Base-by-base conservation (phyloP, 1,284 basidiomycete genomes). In the Laetiporus sulphureus region DNA sequence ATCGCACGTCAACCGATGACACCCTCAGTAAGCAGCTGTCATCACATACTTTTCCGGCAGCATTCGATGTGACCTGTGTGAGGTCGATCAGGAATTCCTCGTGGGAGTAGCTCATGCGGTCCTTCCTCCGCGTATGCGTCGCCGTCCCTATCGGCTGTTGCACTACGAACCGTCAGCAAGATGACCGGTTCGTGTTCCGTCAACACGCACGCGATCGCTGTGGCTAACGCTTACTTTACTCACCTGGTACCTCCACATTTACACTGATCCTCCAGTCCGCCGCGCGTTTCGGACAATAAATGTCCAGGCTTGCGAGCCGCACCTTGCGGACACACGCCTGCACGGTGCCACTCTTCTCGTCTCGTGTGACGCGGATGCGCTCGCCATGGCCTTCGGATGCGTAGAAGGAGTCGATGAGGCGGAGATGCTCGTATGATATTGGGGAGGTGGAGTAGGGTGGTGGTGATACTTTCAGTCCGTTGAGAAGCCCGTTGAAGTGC, bases 251-350 rank as follows among this genome's bases (percentile, higher is more conserved):
- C 75, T 99, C 95, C 18, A 88, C 61, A 59, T 80, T 97, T 19
- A 97, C 87, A 55, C 88, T 93, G 16, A 99, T 75, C 40, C 96
- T 71, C 83, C 91, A 98, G 65, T 99, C 95, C 38, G 90, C 91
- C 1, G 69, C 61, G 32, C 83, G 69, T 57, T 87, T 85, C 3
- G 95, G 95, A 54, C 79, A 83, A 61, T 78, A 85, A 25, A 99
- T 72, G 61, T 98, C 91, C 56, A 99, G 64, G 62, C 95, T 83
- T 8, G 83, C 93, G 18, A 99, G 67, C 34, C 92, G 74, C 23
- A 83, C 69, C 64, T 99, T 99, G 49, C 73, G 73, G 56, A 91
- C 75, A 48, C 74, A 77, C 51, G 80, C 79, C 21, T 78, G 52
- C 25, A 93, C 75, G 6, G 66, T 64, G 3, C 77, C 75, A 1